phyloP scores from a whole-genome alignment of 2,329 filamentous ascomycete species.

The Cladobotryum protrusum region DNA sequence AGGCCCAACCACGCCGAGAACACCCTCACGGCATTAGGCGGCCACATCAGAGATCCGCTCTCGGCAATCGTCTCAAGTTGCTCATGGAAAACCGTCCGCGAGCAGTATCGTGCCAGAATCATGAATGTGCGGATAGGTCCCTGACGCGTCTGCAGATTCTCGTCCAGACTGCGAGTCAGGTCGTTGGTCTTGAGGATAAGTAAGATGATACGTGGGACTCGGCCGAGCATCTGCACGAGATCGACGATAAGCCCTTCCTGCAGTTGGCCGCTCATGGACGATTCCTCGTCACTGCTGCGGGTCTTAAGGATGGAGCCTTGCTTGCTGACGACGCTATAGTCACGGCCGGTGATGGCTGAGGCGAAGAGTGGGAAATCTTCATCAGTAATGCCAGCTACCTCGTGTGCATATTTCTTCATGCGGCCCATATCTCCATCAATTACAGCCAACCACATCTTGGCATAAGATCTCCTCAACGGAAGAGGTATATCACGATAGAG shows the following conservation, averaged over 20 bases:
- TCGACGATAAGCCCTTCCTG: slow-evolving; percentile 85
- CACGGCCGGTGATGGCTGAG: slow-evolving; percentile 89
- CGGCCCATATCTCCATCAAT: slow-evolving; percentile 77
- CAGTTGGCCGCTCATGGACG: slow-evolving; percentile 75
- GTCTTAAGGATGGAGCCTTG: slow-evolving; percentile 50
- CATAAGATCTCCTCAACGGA: slow-evolving; percentile 74
- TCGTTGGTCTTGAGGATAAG: slow-evolving; percentile 98
- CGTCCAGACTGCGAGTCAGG: slow-evolving; percentile 85
- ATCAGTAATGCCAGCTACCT: slow-evolving; percentile 83
- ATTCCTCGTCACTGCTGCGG: slow-evolving; percentile 71
- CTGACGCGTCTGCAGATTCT: slow-evolving; percentile 71
- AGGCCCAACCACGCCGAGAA: slow-evolving; percentile 53
- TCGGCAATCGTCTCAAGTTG: slow-evolving; percentile 51
- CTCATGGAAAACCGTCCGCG: slow-evolving; percentile 59
- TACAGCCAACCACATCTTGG: slow-evolving; percentile 95
- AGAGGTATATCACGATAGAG: slow-evolving; percentile 88
- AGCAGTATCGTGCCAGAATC: slow-evolving; percentile 63
- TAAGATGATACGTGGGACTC: slow-evolving; percentile 86
- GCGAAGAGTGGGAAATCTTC: slow-evolving; percentile 93
- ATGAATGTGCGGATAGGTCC: slow-evolving; percentile 60
- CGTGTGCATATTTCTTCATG: slow-evolving; percentile 84
- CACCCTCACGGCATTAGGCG: slow-evolving; percentile 48
- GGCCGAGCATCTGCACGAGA: slow-evolving; percentile 78
- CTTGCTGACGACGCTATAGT: slow-evolving; percentile 69
- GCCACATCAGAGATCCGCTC: slow-evolving; percentile 52